Percentiles rank a stretch among this genome's conserved stretches.
Evolutionary conservation across 116 monocot species (phyloP).

Genomic region (Thalassia testudinum): DNA sequence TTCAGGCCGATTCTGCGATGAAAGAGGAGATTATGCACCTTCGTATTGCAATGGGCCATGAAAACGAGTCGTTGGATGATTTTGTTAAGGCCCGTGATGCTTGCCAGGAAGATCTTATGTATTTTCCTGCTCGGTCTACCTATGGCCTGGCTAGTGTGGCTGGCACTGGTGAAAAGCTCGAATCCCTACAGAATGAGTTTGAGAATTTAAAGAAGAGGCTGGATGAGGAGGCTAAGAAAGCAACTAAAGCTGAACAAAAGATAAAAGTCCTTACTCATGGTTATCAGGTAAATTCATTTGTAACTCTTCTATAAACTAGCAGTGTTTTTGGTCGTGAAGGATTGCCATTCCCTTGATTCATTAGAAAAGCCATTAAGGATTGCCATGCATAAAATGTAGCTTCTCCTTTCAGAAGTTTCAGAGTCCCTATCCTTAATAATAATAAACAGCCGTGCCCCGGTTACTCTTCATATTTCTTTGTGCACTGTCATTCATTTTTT

Average conservation of each 20-base stretch:
- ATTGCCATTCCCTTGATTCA: too few relatives aligned
- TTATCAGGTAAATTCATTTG: conserved; percentile 96
- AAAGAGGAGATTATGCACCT: conserved; percentile 63
- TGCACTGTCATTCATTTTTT: too few relatives aligned
- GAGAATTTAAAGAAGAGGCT: conserved; percentile 73
- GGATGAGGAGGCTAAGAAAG: conserved; percentile 92
- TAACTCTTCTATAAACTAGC: too few relatives aligned
- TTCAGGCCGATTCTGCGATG: conserved; percentile 70
- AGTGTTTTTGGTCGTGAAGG: too few relatives aligned
- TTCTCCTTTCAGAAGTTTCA: too few relatives aligned
- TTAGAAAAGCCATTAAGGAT: too few relatives aligned
- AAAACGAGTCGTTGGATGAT: conserved; percentile 81
- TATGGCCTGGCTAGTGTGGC: conserved; percentile 87
- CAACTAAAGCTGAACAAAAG: conserved; percentile 72
- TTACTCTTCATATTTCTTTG: too few relatives aligned
- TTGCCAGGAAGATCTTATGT: conserved; percentile 95
- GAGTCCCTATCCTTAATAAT: too few relatives aligned
- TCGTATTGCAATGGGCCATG: conserved; percentile 84
- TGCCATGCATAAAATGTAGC: too few relatives aligned
- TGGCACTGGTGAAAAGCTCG: conserved; percentile 63
- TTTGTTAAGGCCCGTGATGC: conserved; percentile 88
- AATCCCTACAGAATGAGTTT: conserved; percentile 72
- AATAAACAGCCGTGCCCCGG: too few relatives aligned
- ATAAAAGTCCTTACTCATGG: conserved; percentile 86
- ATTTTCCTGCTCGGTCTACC: conserved; percentile 52